Evolutionary conservation across 108 stramenopile genomes (phyloP).

Genomic region (Nitzschia palea): DNA sequence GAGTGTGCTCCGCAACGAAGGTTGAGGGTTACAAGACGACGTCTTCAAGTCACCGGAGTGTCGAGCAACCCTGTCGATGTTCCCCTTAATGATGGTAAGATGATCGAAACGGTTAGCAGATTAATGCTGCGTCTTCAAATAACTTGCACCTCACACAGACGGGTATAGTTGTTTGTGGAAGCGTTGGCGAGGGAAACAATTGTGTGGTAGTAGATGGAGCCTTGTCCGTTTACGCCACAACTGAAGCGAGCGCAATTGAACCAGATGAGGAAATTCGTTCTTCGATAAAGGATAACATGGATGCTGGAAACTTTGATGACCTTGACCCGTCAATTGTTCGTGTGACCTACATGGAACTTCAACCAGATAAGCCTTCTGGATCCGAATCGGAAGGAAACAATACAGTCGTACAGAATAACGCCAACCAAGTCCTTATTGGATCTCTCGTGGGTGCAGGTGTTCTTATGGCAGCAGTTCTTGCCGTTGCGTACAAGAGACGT

Average conservation of each 20-base stretch:
- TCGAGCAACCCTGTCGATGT: slow-evolving; percentile 27
- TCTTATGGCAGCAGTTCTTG: slow-evolving; percentile 21
- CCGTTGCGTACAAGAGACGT: slow-evolving; percentile 14
- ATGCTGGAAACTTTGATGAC: slow-evolving; percentile 14
- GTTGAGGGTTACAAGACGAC: slow-evolving; percentile 10
- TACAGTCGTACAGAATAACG: neutral
- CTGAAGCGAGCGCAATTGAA: slow-evolving; percentile 2
- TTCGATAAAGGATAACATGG: slow-evolving; percentile 26
- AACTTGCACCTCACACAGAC: neutral
- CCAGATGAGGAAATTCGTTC: neutral
- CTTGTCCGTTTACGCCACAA: slow-evolving; percentile 16
- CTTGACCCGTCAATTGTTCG: slow-evolving; percentile 7
- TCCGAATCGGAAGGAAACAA: neutral
- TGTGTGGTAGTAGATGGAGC: slow-evolving; percentile 31
- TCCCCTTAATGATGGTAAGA: slow-evolving; percentile 28
- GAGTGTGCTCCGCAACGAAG: slow-evolving; percentile 10
- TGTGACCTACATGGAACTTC: slow-evolving; percentile 22
- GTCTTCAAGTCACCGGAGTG: slow-evolving; percentile 30
- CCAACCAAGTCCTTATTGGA: slow-evolving; percentile 2
- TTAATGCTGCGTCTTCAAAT: neutral
- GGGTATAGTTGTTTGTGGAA: neutral
- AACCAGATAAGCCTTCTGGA: neutral
- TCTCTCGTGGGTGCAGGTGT: slow-evolving; percentile 17
- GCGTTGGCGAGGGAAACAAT: slow-evolving; percentile 1
- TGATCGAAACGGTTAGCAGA: no score